Evolutionary conservation across 1,284 basidiomycete genomes (phyloP).

Genomic region (Marasmius fiardii): DNA sequence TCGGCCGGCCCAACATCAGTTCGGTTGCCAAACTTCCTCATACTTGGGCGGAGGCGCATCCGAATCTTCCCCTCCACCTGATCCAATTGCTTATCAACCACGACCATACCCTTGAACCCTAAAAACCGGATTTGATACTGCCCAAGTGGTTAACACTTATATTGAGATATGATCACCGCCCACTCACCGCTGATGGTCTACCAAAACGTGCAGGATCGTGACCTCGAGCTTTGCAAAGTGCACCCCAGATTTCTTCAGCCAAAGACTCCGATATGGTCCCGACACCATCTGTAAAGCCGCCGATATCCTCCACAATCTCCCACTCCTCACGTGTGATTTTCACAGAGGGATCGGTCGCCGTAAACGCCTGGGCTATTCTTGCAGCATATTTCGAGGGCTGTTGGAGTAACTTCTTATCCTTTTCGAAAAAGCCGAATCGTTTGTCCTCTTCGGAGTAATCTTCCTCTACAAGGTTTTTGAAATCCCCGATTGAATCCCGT

Average conservation of each 20-base stretch:
- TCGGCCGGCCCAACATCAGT: slow-evolving; percentile 35
- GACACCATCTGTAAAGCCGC: slow-evolving; percentile 67
- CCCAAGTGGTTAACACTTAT: not conserved
- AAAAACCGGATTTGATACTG: slow-evolving; percentile 77
- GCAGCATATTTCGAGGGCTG: slow-evolving; percentile 78
- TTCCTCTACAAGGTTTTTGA: slow-evolving; percentile 33
- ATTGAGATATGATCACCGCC: not conserved
- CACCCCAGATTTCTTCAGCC: slow-evolving; percentile 53
- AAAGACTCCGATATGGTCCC: slow-evolving; percentile 69
- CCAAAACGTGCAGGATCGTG: slow-evolving; percentile 27
- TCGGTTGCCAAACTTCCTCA: slow-evolving; percentile 69
- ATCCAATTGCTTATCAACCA: slow-evolving; percentile 53
- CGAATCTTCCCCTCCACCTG: slow-evolving; percentile 33
- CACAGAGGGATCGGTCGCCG: slow-evolving; percentile 72
- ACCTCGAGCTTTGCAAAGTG: slow-evolving; percentile 43
- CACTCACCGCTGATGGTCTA: slow-evolving; percentile 58
- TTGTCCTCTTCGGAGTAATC: slow-evolving; percentile 63
- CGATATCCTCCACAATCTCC: slow-evolving; percentile 56
- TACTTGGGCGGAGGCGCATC: slow-evolving; percentile 65
- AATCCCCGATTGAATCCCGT: slow-evolving; percentile 61
- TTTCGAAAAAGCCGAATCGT: slow-evolving; percentile 23
- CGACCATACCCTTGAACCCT: slow-evolving; percentile 76
- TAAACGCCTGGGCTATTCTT: slow-evolving; percentile 79
- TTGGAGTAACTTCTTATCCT: slow-evolving; percentile 36
- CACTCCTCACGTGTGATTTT: slow-evolving; percentile 52